Percentiles rank a stretch among this genome's conserved stretches.
phyloP scores from a whole-genome alignment of 78 protist species.

The Protostelium mycophagum region DNA sequence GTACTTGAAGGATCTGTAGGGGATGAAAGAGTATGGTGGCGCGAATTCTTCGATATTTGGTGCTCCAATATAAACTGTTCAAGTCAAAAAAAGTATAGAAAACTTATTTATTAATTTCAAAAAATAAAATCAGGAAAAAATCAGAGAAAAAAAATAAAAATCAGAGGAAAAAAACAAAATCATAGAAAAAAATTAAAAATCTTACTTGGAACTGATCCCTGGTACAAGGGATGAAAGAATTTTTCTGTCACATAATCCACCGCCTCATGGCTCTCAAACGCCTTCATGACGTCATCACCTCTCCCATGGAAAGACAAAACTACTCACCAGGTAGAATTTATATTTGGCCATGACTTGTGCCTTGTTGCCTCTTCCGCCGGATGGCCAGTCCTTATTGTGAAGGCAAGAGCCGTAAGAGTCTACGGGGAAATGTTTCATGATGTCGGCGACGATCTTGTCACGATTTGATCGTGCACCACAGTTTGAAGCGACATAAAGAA shows the following conservation, averaged over 20 bases:
- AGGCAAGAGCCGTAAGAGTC: constrained; percentile 1
- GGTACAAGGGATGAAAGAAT: not conserved
- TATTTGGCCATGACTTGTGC: not conserved
- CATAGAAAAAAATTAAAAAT: no score
- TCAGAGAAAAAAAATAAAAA: not conserved
- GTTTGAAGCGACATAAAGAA: not conserved
- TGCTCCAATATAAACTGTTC: not conserved
- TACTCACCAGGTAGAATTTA: not conserved
- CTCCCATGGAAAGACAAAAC: not conserved
- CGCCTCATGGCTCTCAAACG: not conserved
- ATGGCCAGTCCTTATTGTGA: not conserved
- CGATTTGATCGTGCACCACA: not conserved
- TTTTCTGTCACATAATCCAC: not conserved
- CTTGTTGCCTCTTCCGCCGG: not conserved
- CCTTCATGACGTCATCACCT: not conserved
- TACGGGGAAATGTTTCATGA: not conserved
- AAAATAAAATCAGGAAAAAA: not conserved
- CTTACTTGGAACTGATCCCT: not conserved
- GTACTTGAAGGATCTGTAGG: not conserved
- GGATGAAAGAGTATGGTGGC: not conserved
- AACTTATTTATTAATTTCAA: no score
- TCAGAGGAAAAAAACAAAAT: not conserved
- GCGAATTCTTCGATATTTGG: not conserved
- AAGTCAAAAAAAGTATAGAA: no score
- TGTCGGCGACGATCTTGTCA: not conserved